Conservation (phyloP, 768 basidiomycete species). For the Tylopilus subfusipes region DNA sequence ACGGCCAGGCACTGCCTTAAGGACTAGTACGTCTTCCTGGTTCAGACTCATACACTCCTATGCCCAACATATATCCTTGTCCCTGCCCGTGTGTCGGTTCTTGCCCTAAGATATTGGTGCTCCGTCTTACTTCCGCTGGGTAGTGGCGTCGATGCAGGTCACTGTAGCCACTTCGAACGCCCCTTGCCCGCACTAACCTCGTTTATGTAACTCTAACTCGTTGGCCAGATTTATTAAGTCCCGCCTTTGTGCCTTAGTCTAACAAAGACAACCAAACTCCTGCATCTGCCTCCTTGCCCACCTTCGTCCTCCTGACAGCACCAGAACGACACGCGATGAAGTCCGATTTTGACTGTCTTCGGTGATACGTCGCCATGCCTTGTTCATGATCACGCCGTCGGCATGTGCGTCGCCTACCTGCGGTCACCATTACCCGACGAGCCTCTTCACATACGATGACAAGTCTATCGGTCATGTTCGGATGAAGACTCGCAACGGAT, state of each 20-base stretch:
- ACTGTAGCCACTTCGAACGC: not conserved
- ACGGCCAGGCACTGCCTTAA: not conserved
- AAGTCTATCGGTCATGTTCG: too few relatives aligned
- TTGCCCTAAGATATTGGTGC: not conserved
- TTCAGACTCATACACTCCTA: not conserved
- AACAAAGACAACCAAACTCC: not conserved
- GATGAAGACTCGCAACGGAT: too few relatives aligned
- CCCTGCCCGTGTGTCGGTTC: not conserved
- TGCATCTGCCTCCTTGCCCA: not conserved
- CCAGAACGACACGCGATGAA: not conserved
- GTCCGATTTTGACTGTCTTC: not conserved
- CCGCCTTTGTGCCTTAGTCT: too few relatives aligned
- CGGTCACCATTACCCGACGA: not conserved
- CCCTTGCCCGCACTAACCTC: not conserved
- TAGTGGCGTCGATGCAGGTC: not conserved
- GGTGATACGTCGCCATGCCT: not conserved
- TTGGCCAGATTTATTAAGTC: too few relatives aligned
- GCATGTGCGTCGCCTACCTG: not conserved
- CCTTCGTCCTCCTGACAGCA: not conserved
- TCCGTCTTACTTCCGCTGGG: too few relatives aligned
- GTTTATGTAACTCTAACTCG: too few relatives aligned
- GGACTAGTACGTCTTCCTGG: not conserved
- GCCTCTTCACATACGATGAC: not conserved
- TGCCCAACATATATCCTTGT: not conserved
- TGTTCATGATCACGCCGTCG: not conserved